Evolutionary conservation across 208 protist genomes (phyloP), one percentile per base, ranked within the genome.

Genomic region (Perkinsela sp.): DNA sequence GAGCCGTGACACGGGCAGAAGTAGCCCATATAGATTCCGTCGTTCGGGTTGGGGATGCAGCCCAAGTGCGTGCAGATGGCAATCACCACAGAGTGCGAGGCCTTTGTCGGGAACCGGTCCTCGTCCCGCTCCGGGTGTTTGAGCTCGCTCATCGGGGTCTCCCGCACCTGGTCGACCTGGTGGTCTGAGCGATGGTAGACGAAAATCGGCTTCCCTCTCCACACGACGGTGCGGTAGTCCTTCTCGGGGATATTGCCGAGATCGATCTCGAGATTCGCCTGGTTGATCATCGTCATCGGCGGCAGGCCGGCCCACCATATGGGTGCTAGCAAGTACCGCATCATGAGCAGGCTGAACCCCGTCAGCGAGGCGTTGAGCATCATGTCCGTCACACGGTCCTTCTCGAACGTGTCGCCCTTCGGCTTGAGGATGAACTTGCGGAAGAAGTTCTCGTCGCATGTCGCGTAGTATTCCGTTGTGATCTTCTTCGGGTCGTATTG

Each of bases 1-100:
- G 88, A 95, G 76, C 95, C 96, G 81, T 98, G 96, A 88, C 96
- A 98, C 2, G 96, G 96, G 81, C 96, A 98, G 85, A 97, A 97
- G 83, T 93, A 97, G 66, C 92, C 94, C 73, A 85, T 86, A 77
- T 90, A 96, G 68, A 96, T 89, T 57, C 95, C 96, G 69, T 89
- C 87, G 73, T 95, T 93, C 32, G 81, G 80, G 69, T 97, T 90
- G 68, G 96, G 96, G 31, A 98, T 91, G 72, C 96, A 98, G 75
- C 96, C 96, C 13, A 98, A 80, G 78, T 98, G 96, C 13, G 96
- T 98, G 85, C 96, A 98, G 66, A 98, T 94, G 73, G 93, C 96
- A 72, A 98, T 86, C 1, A 97, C 76, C 32, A 98, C 80, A 29
- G 95, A 84, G 83, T 86, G 94, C 67, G 96, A 85, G 66, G 80